Conservation (phyloP, 225 moss, liverwort and hornwort genomes). For the Physcomitrium patens region DNA sequence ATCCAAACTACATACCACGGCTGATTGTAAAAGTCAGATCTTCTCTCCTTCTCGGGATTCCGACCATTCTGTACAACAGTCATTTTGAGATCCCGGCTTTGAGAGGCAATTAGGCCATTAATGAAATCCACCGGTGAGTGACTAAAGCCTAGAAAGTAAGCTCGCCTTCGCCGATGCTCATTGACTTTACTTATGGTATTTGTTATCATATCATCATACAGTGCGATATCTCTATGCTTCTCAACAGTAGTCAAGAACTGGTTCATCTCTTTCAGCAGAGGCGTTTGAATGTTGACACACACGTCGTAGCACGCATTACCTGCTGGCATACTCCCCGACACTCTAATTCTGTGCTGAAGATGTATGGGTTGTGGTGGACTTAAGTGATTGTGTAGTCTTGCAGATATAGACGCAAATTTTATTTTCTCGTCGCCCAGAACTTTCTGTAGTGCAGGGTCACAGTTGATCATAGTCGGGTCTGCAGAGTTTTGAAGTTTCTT, state of each 20-base stretch:
- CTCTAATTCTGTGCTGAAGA: slow-evolving; percentile 73
- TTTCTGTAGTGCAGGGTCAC: slow-evolving; percentile 79
- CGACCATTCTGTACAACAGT: slow-evolving; percentile 84
- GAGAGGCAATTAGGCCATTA: slow-evolving; percentile 95
- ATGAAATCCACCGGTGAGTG: slow-evolving; percentile 97
- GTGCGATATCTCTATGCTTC: slow-evolving; percentile 90
- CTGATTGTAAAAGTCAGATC: slow-evolving; percentile 98
- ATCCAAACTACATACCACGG: slow-evolving; percentile 67
- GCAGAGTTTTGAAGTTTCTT: slow-evolving; percentile 92
- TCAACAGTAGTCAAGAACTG: slow-evolving; percentile 85
- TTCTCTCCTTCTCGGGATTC: slow-evolving; percentile 93
- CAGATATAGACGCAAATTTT: slow-evolving; percentile 87
- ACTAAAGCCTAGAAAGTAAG: slow-evolving; percentile 95
- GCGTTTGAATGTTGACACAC: slow-evolving; percentile 87
- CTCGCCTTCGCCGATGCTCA: slow-evolving; percentile 91
- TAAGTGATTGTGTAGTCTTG: slow-evolving; percentile 81
- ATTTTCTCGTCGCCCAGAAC: slow-evolving; percentile 90
- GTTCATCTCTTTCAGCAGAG: slow-evolving; percentile 96
- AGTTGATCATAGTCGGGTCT: slow-evolving; percentile 91
- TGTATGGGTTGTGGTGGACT: slow-evolving; percentile 88
- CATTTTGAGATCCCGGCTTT: slow-evolving; percentile 99
- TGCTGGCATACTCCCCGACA: slow-evolving; percentile 82
- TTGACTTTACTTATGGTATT: slow-evolving; percentile 90
- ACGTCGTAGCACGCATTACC: slow-evolving; percentile 95
- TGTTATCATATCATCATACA: slow-evolving; percentile 83